These are phyloP conservation scores for Aureobasidium namibiae DNA, from an alignment of 2,329 filamentous ascomycete species.

Conservation along the genomic window DNA sequence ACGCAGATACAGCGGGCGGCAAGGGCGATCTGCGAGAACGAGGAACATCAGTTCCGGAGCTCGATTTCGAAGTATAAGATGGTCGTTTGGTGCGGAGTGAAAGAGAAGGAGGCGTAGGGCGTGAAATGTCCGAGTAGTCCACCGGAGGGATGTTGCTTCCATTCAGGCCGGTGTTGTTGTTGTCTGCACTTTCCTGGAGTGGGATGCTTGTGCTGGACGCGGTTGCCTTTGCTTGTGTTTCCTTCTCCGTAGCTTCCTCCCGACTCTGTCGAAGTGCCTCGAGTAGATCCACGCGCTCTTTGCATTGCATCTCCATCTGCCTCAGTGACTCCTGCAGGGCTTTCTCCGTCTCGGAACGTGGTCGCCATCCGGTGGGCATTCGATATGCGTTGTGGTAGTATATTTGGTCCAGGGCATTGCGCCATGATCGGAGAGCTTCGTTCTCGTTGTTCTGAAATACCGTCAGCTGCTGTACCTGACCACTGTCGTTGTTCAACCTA, in stretches of 20 bases:
- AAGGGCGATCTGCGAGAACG: constrained; percentile 3
- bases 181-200: background rate
- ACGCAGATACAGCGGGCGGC: background rate
- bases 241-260: constrained; percentile 23
- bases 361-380: constrained; percentile 58
- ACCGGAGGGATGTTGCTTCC: constrained; percentile 74
- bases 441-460: constrained; percentile 68
- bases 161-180: constrained; percentile 54
- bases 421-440: constrained; percentile 88
- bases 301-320: constrained; percentile 82
- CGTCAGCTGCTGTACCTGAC: background rate
- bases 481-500: background rate
- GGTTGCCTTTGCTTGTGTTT: background rate
- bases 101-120: constrained; percentile 41
- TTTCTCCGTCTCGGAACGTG: constrained; percentile 74
- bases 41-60: constrained; percentile 28
- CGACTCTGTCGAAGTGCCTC: constrained; percentile 66
- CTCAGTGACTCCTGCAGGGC: constrained; percentile 73
- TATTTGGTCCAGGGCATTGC: constrained; percentile 77
- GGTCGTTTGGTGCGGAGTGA: constrained; percentile 34
- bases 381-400: constrained; percentile 75
- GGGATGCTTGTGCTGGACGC: constrained; percentile 10
- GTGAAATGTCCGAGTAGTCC: constrained; percentile 72
- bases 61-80: constrained; percentile 34
- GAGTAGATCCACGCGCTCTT: constrained; percentile 82